Base-by-base conservation (phyloP, 257 asterid species). In the Solanum pimpinellifolium region DNA sequence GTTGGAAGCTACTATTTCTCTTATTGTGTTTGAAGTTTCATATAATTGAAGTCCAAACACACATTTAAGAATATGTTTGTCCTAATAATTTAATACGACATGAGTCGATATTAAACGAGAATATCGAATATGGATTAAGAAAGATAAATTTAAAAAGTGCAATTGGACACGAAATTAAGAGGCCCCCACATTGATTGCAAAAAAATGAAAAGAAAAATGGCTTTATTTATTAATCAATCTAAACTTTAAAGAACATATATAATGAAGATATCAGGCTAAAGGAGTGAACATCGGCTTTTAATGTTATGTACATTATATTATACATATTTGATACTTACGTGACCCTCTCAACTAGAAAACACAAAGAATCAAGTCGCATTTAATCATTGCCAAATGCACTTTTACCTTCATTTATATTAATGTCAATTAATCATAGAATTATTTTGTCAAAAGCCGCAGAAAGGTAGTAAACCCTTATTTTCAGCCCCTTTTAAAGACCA, bases 191-290 rank as follows among this genome's bases (percentile, higher is more conserved):
- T 29, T 47, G 62, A 87, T 87, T 66, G 15, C 39, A 39, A 68
- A 81, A 81, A 81, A 81, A 88, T 47, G 42, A 27, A 87, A 70
- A 85, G 82, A 49, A 42, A 62, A n/a, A 78, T 25, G 27, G 18
- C 68, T 49, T 49, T 80, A 25, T 47, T 25, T 7, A n/a, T 80
- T 52, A 49, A 80, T 80, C 69, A 80, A 80, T 49, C 85, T 29
- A 52, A 80, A 49, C 85, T 80, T 80, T 80, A 49, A 80, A 49
- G 69, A 47, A 29, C 6, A 69, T 14, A 1, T 65, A 85, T 87
- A 87, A 87, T 72, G 16, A 49, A 52, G 65, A 87, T 39, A 86
- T 90, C 89, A 90, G 88, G 84, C 80, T 35, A 88, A 90, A 90
- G 87, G 87, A 87, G 86, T 83, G 91, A 88, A 33, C 56, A 56